A percentile compares a stretch with the other conserved stretches of the same genome.
These are phyloP conservation scores for Candida smagusa DNA, from an alignment of 1,139 yeast genomes.

Conservation along the genomic window DNA sequence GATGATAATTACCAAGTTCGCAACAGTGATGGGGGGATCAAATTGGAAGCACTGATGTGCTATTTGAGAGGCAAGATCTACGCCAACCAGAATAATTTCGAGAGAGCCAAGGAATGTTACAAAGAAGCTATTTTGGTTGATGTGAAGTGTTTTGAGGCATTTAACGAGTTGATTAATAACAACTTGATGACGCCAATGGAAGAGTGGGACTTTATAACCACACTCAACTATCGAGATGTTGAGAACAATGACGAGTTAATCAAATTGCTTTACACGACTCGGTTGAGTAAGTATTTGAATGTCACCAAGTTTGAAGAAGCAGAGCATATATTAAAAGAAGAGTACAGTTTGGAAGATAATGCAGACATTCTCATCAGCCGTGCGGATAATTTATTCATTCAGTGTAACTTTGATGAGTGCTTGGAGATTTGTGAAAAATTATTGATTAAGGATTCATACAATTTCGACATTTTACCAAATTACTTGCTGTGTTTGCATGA, in stretches of 20 bases:
- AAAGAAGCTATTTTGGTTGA: conserved; percentile 86
- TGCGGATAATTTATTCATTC: conserved; percentile 72
- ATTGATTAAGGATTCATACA: conserved; percentile 62
- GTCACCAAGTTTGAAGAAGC: conserved; percentile 62
- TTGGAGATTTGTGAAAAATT: conserved; percentile 67
- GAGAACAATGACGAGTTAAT: conserved; percentile 83
- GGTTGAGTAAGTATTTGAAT: conserved; percentile 71
- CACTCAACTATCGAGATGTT: conserved; percentile 67
- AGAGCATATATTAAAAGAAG: conserved; percentile 61
- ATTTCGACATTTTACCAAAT: conserved; percentile 71
- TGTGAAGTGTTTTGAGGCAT: conserved; percentile 92
- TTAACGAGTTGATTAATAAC: conserved; percentile 71
- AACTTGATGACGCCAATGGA: conserved; percentile 80
- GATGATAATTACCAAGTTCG: conserved; percentile 38
- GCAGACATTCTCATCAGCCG: conserved; percentile 66
- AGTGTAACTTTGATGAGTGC: conserved; percentile 80
- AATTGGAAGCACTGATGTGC: conserved; percentile 84
- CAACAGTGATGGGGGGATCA: conserved; percentile 71
- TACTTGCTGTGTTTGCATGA: conserved; percentile 86
- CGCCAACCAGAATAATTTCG: conserved; percentile 81
- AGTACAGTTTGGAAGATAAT: conserved; percentile 66
- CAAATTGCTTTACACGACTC: conserved; percentile 68
- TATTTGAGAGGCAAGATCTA: conserved; percentile 81
- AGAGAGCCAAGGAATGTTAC: conserved; percentile 81
- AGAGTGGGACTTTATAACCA: conserved; percentile 76